Percentiles rank a stretch among this genome's conserved stretches.
phyloP scores from a whole-genome alignment of 179 eudicot species.

The Gypsophila paniculata region DNA sequence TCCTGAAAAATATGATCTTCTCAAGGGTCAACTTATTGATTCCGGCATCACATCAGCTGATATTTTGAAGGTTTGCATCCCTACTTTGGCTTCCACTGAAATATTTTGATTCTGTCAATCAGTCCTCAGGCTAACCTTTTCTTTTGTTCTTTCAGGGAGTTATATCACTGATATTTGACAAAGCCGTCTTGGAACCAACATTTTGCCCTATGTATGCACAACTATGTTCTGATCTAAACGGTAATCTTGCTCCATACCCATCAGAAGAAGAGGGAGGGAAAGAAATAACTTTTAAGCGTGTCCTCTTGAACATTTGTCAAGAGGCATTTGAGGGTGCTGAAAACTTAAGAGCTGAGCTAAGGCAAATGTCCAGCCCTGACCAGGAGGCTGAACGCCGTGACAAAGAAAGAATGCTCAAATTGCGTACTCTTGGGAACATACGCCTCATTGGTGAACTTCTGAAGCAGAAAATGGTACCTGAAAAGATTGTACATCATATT shows the following conservation, averaged over 20 bases:
- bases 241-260: conserved; percentile 75
- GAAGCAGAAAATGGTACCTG: conserved; percentile 97
- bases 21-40: conserved; percentile 81
- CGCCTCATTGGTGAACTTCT: conserved; percentile 97
- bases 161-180: conserved; percentile 85
- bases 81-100: conserved; percentile 8
- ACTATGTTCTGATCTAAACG: conserved; percentile 80
- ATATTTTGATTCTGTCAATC: not conserved
- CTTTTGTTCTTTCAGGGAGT: conserved; percentile 51
- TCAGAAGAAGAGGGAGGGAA: conserved; percentile 80
- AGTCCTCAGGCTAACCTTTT: not conserved
- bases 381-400: conserved; percentile 90
- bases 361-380: conserved; percentile 74
- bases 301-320: conserved; percentile 82
- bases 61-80: conserved; percentile 60
- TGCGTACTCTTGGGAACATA: conserved; percentile 96
- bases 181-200: conserved; percentile 95
- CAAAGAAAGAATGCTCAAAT: conserved; percentile 72
- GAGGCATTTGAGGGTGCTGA: conserved; percentile 99
- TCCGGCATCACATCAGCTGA: conserved; percentile 93
- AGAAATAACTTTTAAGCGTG: conserved; percentile 80
- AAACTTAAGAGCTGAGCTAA: conserved; percentile 61
- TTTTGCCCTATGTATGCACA: conserved; percentile 94
- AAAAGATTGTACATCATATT: conserved; percentile 91
- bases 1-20: conserved; percentile 96